phyloP scores from a whole-genome alignment of 2,329 filamentous ascomycete genomes.

The Emericellopsis cladophorae region DNA sequence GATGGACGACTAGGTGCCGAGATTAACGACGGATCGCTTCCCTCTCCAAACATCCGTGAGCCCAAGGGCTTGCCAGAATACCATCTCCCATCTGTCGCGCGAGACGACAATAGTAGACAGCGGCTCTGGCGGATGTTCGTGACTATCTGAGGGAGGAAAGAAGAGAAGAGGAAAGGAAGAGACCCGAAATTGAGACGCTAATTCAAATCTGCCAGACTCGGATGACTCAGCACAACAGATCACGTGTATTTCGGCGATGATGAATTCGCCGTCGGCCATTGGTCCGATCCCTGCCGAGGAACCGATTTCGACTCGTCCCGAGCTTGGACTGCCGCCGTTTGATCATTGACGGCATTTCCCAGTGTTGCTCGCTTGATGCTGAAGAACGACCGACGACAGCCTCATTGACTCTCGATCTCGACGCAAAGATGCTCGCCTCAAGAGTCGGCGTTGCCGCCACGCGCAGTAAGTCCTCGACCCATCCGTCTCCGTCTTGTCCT shows the following conservation, averaged over 20 bases:
- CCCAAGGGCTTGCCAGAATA: conserved; percentile 17
- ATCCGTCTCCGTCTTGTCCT: neutral
- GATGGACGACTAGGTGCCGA: conserved; percentile 34
- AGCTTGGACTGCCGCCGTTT: conserved; percentile 3
- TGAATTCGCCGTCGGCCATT: conserved; percentile 24
- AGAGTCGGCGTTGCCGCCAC: conserved; percentile 45
- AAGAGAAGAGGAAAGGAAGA: conserved; percentile 16
- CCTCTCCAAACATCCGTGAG: conserved; percentile 27
- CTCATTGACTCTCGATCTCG: neutral
- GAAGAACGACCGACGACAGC: neutral
- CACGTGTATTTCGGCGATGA: conserved; percentile 16
- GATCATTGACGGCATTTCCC: conserved; percentile 5
- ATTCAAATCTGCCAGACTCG: conserved; percentile 1
- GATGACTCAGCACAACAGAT: conserved; percentile 1
- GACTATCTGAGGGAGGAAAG: conserved; percentile 33
- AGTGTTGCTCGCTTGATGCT: neutral
- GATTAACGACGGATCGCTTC: conserved; percentile 44
- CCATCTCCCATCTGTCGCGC: neutral
- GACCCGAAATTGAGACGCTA: conserved; percentile 3
- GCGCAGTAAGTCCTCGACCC: conserved; percentile 33
- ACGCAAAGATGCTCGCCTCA: conserved; percentile 38
- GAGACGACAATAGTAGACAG: neutral
- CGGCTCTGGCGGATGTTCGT: conserved; percentile 28
- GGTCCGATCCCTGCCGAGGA: conserved; percentile 28
- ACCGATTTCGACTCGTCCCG: conserved; percentile 16